Evolutionary conservation across 2,329 filamentous ascomycete genomes (phyloP), one percentile per base, ranked within the genome.

Genomic region (Ilyonectria destructans): DNA sequence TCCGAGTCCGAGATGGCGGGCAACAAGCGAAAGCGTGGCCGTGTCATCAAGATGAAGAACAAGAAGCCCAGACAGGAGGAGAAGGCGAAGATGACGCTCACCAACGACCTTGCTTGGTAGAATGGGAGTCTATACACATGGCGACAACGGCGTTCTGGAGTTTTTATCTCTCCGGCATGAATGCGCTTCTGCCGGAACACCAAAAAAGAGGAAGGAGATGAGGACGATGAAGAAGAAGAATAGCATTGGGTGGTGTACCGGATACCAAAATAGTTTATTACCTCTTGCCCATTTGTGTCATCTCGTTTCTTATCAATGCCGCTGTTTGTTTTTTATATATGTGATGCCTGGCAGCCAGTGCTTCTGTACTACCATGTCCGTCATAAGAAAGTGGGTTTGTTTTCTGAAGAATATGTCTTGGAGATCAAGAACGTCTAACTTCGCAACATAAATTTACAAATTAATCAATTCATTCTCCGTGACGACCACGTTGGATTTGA

Each of bases 51-150:
- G 79, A 82, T 84, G 78, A 83, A 82, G 75, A 79, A 70, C 79
- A 84, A 84, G 81, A 79, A 80, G 71, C 78, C 79, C 75, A 82
- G 83, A 74, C 80, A 90, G 87, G 87, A 90, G 81, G 88, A 94
- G 83, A 94, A 96, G 77, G 79, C 82, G 75, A 83, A 84, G 80
- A 73, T 82, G 71, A 78, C 76, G 52, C 73, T 85, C 49, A 82
- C 82, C 68, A 81, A 84, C 78, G 80, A 84, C 67, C 74, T 84
- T 65, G 77, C 78, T n/a, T 84, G 83, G 82, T 84, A 78, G 75
- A 51, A n/a, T 58, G 31, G 56, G 29, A 43, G 31, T 6, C n/a
- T 54, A 15, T 37, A 45, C 31, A 66, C 43, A 43, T 8, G 54
- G 63, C 58, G 54, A 55, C 46, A 46, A 56, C 71, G 73, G 74